phyloP scores from a whole-genome alignment of 23 red algal genomes.

The Agarophyton chilense region DNA sequence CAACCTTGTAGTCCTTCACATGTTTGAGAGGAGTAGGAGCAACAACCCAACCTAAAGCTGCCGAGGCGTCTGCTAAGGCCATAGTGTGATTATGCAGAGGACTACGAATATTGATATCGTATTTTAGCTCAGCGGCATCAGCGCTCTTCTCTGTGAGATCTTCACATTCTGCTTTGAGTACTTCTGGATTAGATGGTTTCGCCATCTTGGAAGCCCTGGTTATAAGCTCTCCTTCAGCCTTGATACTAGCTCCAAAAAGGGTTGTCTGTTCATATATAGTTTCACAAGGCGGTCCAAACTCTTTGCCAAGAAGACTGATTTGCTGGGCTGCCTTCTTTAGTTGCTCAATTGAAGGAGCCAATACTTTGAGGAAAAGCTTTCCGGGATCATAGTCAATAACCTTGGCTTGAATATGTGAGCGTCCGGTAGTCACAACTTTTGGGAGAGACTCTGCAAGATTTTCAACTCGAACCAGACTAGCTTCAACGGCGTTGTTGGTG shows the following conservation, averaged over 20 bases:
- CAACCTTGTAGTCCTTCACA: constrained; percentile 70
- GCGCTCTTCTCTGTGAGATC: constrained; percentile 58
- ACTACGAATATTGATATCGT: constrained; percentile 57
- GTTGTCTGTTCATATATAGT: constrained; percentile 48
- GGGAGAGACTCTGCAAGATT: constrained; percentile 56
- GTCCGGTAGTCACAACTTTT: constrained; percentile 37
- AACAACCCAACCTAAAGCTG: constrained; percentile 80
- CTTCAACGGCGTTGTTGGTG: constrained; percentile 65
- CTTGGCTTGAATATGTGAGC: constrained; percentile 71
- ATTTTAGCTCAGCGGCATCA: constrained; percentile 66
- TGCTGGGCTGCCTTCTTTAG: constrained; percentile 38
- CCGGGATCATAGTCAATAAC: constrained; percentile 73
- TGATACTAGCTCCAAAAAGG: constrained; percentile 53
- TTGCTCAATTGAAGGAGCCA: constrained; percentile 31
- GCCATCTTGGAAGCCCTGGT: constrained; percentile 63
- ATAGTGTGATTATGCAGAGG: constrained; percentile 60
- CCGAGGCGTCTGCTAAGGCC: constrained; percentile 65
- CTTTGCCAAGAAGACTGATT: constrained; percentile 29
- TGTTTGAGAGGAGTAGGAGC: constrained; percentile 81
- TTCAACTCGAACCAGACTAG: constrained; percentile 54
- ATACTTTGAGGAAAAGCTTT: constrained; percentile 39
- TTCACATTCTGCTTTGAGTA: constrained; percentile 55
- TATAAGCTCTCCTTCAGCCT: constrained; percentile 57
- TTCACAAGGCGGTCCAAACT: constrained; percentile 40
- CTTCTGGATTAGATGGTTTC: constrained; percentile 57